Conservation (phyloP, 441 rosid species). For the Adansonia madagascariensis region DNA sequence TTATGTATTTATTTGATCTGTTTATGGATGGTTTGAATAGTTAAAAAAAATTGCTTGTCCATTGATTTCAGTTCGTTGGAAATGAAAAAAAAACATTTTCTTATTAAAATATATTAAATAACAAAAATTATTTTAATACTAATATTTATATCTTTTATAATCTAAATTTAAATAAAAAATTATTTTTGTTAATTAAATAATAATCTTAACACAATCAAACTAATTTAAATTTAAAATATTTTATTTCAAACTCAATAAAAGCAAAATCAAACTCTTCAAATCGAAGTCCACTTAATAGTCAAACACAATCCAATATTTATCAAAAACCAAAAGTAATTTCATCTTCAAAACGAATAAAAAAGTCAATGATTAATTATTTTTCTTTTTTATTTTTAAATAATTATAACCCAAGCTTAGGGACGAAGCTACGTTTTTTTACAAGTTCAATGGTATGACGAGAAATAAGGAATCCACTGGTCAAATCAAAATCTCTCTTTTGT, state of each 20-base stretch:
- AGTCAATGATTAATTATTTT: neutral
- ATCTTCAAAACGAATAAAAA: neutral
- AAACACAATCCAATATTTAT: neutral
- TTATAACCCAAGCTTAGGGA: constrained; percentile 21
- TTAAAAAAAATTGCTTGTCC: too few relatives aligned
- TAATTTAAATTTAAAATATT: neutral
- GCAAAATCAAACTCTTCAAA: too few relatives aligned
- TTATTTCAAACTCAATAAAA: neutral
- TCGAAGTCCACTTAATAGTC: neutral
- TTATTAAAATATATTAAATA: too few relatives aligned
- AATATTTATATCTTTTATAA: too few relatives aligned
- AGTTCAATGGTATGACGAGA: neutral
- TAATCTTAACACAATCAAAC: neutral
- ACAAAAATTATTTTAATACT: too few relatives aligned
- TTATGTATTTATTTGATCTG: too few relatives aligned
- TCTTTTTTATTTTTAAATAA: neutral
- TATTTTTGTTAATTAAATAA: neutral
- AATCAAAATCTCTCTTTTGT: neutral
- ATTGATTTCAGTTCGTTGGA: too few relatives aligned
- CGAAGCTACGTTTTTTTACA: constrained; percentile 26
- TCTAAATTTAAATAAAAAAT: too few relatives aligned
- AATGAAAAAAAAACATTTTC: too few relatives aligned
- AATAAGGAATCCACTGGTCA: constrained; percentile 19
- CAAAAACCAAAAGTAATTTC: neutral
- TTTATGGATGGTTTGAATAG: too few relatives aligned